These are phyloP conservation scores for Pseudopyrenochaeta lycopersici DNA, from an alignment of 2,329 filamentous ascomycete genomes.

Conservation along the genomic window DNA sequence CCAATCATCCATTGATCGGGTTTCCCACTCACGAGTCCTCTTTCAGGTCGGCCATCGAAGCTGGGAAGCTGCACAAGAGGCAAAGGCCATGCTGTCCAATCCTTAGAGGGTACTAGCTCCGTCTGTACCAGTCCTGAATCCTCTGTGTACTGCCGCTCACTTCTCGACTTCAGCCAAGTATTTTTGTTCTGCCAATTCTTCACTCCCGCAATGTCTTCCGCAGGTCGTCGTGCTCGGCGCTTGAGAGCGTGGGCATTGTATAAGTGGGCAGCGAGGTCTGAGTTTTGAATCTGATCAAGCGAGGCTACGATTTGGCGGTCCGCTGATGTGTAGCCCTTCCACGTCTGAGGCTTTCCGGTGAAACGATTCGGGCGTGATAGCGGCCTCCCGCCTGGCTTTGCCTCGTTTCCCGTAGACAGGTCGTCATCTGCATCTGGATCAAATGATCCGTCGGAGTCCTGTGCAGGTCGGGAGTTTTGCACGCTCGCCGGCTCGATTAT, in stretches of 20 bases:
- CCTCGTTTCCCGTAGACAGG: slow-evolving; percentile 18
- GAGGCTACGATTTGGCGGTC: slow-evolving; percentile 71
- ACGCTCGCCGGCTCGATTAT: slow-evolving; percentile 6
- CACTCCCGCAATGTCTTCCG: slow-evolving; percentile 18
- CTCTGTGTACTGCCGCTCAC: slow-evolving; percentile 39
- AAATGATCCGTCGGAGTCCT: neutral
- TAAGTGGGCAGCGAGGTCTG: slow-evolving; percentile 77
- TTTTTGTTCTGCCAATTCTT: slow-evolving; percentile 52
- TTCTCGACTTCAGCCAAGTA: slow-evolving; percentile 48
- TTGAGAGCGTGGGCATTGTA: slow-evolving; percentile 81
- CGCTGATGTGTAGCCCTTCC: slow-evolving; percentile 68
- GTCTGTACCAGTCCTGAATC: slow-evolving; percentile 36
- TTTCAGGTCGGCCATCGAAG: slow-evolving; percentile 56
- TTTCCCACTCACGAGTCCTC: slow-evolving; percentile 46
- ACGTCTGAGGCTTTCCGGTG: slow-evolving; percentile 72
- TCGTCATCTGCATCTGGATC: slow-evolving; percentile 13
- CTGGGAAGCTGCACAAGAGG: slow-evolving; percentile 68
- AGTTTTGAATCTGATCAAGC: slow-evolving; percentile 69
- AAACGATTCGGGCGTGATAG: slow-evolving; percentile 71
- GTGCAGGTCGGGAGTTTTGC: slow-evolving; percentile 18
- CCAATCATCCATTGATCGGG: slow-evolving; percentile 64
- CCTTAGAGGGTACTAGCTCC: slow-evolving; percentile 58
- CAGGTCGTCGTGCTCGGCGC: slow-evolving; percentile 47
- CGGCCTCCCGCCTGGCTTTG: slow-evolving; percentile 16
- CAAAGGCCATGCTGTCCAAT: slow-evolving; percentile 90